Percentiles rank a stretch among this genome's conserved stretches.
Conservation (phyloP, 1,139 yeast genomes). For the Yamadazyma pseudoaaseri region DNA sequence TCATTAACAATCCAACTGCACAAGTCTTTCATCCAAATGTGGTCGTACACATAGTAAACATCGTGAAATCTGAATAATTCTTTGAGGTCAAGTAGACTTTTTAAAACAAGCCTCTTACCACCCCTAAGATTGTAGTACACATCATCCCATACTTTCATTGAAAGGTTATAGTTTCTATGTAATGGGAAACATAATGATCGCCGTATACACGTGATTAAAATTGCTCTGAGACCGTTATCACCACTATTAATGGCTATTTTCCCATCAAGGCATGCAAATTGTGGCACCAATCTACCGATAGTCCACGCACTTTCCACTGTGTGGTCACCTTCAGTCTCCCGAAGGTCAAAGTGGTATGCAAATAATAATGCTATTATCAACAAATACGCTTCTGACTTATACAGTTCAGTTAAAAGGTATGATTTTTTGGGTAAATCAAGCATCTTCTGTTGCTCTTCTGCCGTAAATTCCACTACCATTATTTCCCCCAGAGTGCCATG, state of each 20-base stretch:
- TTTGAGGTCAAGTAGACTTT: conserved; percentile 56
- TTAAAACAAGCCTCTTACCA: conserved; percentile 68
- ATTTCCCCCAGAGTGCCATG: conserved; percentile 28
- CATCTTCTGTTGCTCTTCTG: conserved; percentile 66
- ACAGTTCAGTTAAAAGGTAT: conserved; percentile 53
- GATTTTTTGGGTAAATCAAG: conserved; percentile 62
- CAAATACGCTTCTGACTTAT: conserved; percentile 48
- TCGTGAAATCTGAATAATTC: conserved; percentile 84
- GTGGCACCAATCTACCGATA: conserved; percentile 81
- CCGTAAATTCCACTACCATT: conserved; percentile 51
- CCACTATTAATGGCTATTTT: conserved; percentile 43
- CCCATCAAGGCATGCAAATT: conserved; percentile 68
- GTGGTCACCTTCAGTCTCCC: conserved; percentile 76
- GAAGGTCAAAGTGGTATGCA: conserved; percentile 68
- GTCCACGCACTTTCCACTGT: conserved; percentile 94
- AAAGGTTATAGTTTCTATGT: conserved; percentile 66
- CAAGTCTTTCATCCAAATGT: conserved; percentile 76
- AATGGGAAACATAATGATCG: conserved; percentile 79
- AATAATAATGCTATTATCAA: conserved; percentile 67
- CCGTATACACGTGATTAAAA: conserved; percentile 61
- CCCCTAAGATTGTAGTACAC: conserved; percentile 62
- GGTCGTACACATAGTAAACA: conserved; percentile 83
- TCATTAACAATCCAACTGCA: conserved; percentile 74
- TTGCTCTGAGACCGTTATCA: conserved; percentile 41
- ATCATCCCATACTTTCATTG: conserved; percentile 70